phyloP scores from a whole-genome alignment of 1,284 basidiomycete genomes.

The Golubevia sp. region DNA sequence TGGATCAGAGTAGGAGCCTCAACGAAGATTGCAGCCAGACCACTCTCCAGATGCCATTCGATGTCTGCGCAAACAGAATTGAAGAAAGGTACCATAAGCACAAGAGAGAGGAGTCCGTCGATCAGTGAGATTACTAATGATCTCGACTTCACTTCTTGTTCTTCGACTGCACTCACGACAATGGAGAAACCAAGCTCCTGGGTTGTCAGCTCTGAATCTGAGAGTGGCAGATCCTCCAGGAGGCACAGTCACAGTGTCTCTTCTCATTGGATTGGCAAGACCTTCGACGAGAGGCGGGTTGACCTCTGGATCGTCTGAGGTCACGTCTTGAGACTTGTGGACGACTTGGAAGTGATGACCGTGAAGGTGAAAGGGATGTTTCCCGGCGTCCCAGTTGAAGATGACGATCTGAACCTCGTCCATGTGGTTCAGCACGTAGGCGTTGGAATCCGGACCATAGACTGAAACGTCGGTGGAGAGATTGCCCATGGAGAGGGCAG shows the following conservation, averaged over 20 bases:
- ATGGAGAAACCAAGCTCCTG: slow-evolving; percentile 72
- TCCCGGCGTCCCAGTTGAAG: slow-evolving; percentile 76
- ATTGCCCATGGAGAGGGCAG: slow-evolving; percentile 73
- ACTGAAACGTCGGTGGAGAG: slow-evolving; percentile 2
- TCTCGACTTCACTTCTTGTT: too few relatives aligned
- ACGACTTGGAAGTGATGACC: slow-evolving; percentile 66
- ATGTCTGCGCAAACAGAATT: slow-evolving; percentile 12
- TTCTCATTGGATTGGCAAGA: slow-evolving; percentile 80
- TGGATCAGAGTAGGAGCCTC: slow-evolving; percentile 69
- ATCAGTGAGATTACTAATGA: neutral
- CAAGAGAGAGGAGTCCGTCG: neutral
- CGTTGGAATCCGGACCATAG: slow-evolving; percentile 56
- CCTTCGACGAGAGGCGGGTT: slow-evolving; percentile 80
- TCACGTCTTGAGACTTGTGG: slow-evolving; percentile 73
- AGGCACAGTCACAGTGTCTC: slow-evolving; percentile 71
- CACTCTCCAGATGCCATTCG: slow-evolving; percentile 73
- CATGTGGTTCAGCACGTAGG: slow-evolving; percentile 74
- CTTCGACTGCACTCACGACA: slow-evolving; percentile 19
- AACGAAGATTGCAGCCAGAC: slow-evolving; percentile 75
- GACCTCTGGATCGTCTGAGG: slow-evolving; percentile 74
- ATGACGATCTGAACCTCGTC: slow-evolving; percentile 80
- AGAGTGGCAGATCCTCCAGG: slow-evolving; percentile 70
- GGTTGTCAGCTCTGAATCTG: slow-evolving; percentile 77
- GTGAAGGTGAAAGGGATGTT: slow-evolving; percentile 68
- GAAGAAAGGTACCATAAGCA: neutral